Evolutionary conservation across 495 filamentous ascomycete genomes (phyloP).

Genomic region (Podospora conica): DNA sequence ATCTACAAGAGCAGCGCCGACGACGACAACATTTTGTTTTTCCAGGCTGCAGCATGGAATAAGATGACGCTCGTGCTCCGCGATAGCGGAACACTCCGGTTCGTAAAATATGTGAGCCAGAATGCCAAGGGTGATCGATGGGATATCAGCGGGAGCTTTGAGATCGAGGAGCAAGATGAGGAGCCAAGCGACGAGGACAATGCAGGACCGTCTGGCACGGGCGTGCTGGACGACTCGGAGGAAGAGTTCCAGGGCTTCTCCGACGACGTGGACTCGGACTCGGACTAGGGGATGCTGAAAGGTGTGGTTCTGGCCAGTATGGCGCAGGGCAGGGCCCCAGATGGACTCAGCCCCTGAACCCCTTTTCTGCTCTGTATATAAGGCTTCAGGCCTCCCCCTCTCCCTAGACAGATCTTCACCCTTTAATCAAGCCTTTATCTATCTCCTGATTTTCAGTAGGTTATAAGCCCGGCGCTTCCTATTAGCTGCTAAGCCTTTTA

Average conservation of each 20-base stretch:
- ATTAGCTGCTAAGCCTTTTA: too few species aligned
- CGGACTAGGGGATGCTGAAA: too few species aligned
- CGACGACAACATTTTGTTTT: constrained; percentile 88
- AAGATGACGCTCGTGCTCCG: constrained; percentile 80
- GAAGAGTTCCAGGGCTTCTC: constrained; percentile 47
- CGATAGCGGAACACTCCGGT: constrained; percentile 78
- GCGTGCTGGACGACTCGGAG: constrained; percentile 33
- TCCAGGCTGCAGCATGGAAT: constrained; percentile 84
- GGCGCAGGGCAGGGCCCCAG: too few species aligned
- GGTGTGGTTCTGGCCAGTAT: too few species aligned
- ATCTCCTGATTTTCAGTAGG: too few species aligned
- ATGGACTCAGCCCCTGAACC: too few species aligned
- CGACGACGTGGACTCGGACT: constrained; percentile 36
- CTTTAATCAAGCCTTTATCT: too few species aligned
- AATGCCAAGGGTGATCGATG: constrained; percentile 82
- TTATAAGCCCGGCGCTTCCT: too few species aligned
- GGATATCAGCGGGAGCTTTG: constrained; percentile 73
- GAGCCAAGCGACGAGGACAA: constrained; percentile 28
- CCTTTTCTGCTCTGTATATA: too few species aligned
- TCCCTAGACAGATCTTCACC: too few species aligned
- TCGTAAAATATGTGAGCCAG: constrained; percentile 91
- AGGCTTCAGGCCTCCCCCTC: too few species aligned
- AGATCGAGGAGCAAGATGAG: constrained; percentile 45
- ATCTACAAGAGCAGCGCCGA: constrained; percentile 77
- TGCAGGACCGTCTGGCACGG: constrained; percentile 21